These are phyloP conservation scores for Lasiosphaeria miniovina DNA, from an alignment of 495 filamentous ascomycete genomes.

Conservation along the genomic window DNA sequence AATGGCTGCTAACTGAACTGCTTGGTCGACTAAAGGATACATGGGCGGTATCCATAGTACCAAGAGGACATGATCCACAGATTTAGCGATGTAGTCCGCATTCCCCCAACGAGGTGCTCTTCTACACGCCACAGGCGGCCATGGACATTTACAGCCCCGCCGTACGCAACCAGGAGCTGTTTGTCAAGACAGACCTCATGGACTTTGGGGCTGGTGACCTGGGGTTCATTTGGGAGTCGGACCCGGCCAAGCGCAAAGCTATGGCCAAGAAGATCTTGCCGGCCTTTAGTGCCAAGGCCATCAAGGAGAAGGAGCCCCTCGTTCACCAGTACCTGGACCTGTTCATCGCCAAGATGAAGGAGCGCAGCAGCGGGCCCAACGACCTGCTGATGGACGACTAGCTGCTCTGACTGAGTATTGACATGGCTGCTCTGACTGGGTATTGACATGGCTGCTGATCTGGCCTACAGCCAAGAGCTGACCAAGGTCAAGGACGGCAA, in stretches of 20 bases:
- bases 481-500: slow-evolving; percentile 20
- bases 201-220: slow-evolving; percentile 13
- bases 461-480: slow-evolving; percentile 19
- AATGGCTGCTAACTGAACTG: too few species aligned
- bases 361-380: slow-evolving; percentile 8
- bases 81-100: slow-evolving; percentile 33
- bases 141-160: slow-evolving; percentile 6
- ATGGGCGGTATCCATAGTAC: slow-evolving; percentile 21
- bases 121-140: slow-evolving; percentile 24
- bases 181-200: slow-evolving; percentile 19
- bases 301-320: slow-evolving; percentile 19
- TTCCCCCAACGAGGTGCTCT: slow-evolving; percentile 36
- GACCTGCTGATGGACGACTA: slow-evolving; percentile 20
- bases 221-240: slow-evolving; percentile 21
- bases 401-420: slow-evolving; percentile 21
- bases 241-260: slow-evolving; percentile 19
- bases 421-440: slow-evolving; percentile 25
- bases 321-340: slow-evolving; percentile 21
- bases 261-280: slow-evolving; percentile 21
- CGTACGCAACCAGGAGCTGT: slow-evolving; percentile 3
- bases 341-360: slow-evolving; percentile 23
- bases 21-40: too few species aligned
- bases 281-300: slow-evolving; percentile 20
- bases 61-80: slow-evolving; percentile 15
- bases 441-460: slow-evolving; percentile 23